Base-by-base conservation (phyloP, 768 basidiomycete species). In the Paxillus rubicundulus region DNA sequence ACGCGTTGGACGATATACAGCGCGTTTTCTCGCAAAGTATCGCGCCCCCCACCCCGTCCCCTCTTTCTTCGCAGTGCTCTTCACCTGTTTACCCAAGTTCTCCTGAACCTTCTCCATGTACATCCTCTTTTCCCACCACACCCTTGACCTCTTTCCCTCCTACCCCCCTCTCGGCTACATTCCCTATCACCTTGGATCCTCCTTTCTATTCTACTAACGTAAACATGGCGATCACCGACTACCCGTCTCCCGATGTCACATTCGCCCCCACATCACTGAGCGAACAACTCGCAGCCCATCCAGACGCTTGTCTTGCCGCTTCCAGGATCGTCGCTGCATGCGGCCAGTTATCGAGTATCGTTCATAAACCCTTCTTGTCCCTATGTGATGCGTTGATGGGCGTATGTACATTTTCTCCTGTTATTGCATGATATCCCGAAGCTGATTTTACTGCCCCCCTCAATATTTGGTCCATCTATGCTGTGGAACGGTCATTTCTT, bases 381-480 rank as follows among this genome's bases (percentile, higher is more conserved):
- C 70, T 90, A 8, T 87, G 86, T 60, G 88, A 89, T 64, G 85
- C 86, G 2, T 68, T 75, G 14, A 86, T 88, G 83, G 80, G 77
- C 37, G 87, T 89, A 60, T 54, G 85, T 73, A 10, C 16, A 44
- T 30, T 44, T 3, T 17, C 18, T 5, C 44, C 45, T 52, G 10
- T 50, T 33, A 32, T 45, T 36, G 32, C 39, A 24, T 24, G 2
- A 24, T 24, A 6, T 24, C 14, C 20, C 30, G 16, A 18, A 43
- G 27, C 34, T 7, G 14, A 30, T 18, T 53, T 59, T n/a, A 62
- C n/a, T 1, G 7, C 43, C 9, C 3, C 30, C 17, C 9, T 5
- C 30, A 39, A 9, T 27, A 39, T 50, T 50, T 0, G 20, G 47
- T 34, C 1, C 46, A 49, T 50, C 44, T 64, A 43, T 55, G 1